Evolutionary conservation across 2,329 filamentous ascomycete species (phyloP).

Genomic region (Penicillium sp.): DNA sequence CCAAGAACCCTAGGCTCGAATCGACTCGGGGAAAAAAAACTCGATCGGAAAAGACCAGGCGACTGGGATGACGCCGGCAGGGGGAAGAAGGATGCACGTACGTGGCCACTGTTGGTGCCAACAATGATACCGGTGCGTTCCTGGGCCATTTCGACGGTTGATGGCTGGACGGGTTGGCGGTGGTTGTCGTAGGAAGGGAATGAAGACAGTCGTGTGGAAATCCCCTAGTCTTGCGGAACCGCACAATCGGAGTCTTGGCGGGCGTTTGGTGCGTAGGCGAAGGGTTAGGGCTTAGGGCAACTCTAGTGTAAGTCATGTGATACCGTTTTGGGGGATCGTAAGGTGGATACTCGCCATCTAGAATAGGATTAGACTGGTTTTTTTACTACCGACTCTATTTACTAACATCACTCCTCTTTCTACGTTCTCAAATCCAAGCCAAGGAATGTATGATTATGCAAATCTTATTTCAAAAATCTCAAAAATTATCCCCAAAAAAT

Average conservation of each 20-base stretch:
- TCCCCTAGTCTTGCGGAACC: slow-evolving; percentile 32
- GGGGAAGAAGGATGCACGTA: slow-evolving; percentile 52
- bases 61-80: slow-evolving; percentile 12
- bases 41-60: slow-evolving; percentile 15
- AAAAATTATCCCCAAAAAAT: too few relatives aligned
- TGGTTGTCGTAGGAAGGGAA: slow-evolving; percentile 37
- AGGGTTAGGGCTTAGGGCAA: slow-evolving; percentile 45
- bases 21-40: slow-evolving; percentile 20
- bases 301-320: not conserved
- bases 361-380: too few relatives aligned
- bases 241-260: slow-evolving; percentile 39
- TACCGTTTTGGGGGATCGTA: too few relatives aligned
- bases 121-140: slow-evolving; percentile 60
- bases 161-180: slow-evolving; percentile 41
- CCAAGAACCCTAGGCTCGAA: slow-evolving; percentile 16
- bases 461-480: too few relatives aligned
- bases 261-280: slow-evolving; percentile 42
- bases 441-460: too few relatives aligned
- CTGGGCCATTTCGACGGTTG: slow-evolving; percentile 54
- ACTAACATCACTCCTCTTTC: too few relatives aligned
- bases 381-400: too few relatives aligned
- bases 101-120: slow-evolving; percentile 69
- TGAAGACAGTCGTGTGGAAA: slow-evolving; percentile 29
- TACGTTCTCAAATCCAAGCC: too few relatives aligned
- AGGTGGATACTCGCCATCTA: too few relatives aligned